phyloP scores from a whole-genome alignment of 768 basidiomycete species.

The Trametes maxima region DNA sequence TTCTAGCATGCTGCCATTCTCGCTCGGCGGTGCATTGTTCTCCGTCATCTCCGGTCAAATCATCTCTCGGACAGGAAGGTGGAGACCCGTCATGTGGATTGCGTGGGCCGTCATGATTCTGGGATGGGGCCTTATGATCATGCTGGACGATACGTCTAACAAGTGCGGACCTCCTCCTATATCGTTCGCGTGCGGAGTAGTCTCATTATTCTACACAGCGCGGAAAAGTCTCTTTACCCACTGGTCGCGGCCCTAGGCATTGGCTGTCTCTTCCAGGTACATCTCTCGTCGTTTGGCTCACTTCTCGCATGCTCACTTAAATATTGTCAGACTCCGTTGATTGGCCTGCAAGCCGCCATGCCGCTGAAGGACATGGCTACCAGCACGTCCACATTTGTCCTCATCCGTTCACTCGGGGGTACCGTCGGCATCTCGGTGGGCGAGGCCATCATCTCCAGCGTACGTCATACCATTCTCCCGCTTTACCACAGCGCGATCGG shows the following conservation, averaged over 20 bases:
- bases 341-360: conserved; percentile 85
- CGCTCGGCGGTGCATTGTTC: conserved; percentile 56
- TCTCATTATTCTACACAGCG: conserved; percentile 25
- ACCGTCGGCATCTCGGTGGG: conserved; percentile 76
- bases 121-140: conserved; percentile 75
- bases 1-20: conserved; percentile 72
- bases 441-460: conserved; percentile 67
- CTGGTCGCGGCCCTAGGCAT: conserved; percentile 67
- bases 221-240: conserved; percentile 62
- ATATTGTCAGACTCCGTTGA: conserved; percentile 55
- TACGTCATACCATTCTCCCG: conserved; percentile 31
- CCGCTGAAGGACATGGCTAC: conserved; percentile 87
- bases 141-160: conserved; percentile 59
- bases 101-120: conserved; percentile 58
- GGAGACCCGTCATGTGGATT: conserved; percentile 64
- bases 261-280: conserved; percentile 64
- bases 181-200: neutral
- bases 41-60: conserved; percentile 61
- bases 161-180: conserved; percentile 34
- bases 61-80: conserved; percentile 58
- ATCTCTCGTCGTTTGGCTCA: neutral
- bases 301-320: neutral
- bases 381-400: conserved; percentile 67
- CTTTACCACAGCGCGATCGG: neutral
- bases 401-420: conserved; percentile 77